These are phyloP conservation scores for Cryptococcus hybrid DNA, from an alignment of 1,284 basidiomycete species.

Conservation along the genomic window DNA sequence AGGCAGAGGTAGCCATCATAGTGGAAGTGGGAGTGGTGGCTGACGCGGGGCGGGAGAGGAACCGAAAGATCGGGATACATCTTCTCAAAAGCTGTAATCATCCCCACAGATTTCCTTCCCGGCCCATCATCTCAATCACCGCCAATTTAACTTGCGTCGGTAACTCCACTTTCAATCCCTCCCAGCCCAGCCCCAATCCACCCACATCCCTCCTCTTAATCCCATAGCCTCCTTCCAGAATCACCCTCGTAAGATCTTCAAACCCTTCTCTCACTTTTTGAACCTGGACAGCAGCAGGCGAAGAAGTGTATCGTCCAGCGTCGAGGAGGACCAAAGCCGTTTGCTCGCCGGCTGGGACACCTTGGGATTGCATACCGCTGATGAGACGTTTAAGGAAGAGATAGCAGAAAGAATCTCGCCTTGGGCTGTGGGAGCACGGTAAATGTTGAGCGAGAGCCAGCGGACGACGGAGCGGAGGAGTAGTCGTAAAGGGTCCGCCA, in stretches of 20 bases:
- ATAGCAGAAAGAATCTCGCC: slow-evolving; percentile 7
- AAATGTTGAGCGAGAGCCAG: slow-evolving; percentile 10
- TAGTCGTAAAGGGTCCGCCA: slow-evolving; percentile 4
- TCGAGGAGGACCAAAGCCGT: slow-evolving; percentile 13
- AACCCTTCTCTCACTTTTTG: not conserved
- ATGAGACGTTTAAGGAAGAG: slow-evolving; percentile 5
- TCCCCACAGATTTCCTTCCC: slow-evolving; percentile 7
- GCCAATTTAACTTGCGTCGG: slow-evolving; percentile 8
- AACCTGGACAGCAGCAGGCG: not conserved
- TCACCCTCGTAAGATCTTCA: slow-evolving; percentile 3
- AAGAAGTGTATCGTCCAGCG: slow-evolving; percentile 5
- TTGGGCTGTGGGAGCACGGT: slow-evolving; percentile 8
- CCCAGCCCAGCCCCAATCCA: slow-evolving; percentile 1
- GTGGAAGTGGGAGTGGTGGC: too few relatives aligned
- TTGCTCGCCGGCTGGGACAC: slow-evolving; percentile 3
- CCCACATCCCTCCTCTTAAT: slow-evolving; percentile 1
- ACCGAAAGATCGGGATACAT: slow-evolving; percentile 5
- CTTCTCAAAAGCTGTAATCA: slow-evolving; percentile 10
- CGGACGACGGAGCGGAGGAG: slow-evolving; percentile 7
- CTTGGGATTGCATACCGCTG: slow-evolving; percentile 8
- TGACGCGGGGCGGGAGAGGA: too few relatives aligned
- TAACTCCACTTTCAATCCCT: not conserved
- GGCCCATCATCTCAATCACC: slow-evolving; percentile 10
- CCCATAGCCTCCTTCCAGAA: slow-evolving; percentile 12
- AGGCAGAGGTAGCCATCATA: too few relatives aligned